A percentile compares a stretch with the other conserved stretches of the same genome.
These are phyloP conservation scores for Saccharomyces cerevisiae DNA, from an alignment of 805 yeast genomes.

Conservation along the genomic window DNA sequence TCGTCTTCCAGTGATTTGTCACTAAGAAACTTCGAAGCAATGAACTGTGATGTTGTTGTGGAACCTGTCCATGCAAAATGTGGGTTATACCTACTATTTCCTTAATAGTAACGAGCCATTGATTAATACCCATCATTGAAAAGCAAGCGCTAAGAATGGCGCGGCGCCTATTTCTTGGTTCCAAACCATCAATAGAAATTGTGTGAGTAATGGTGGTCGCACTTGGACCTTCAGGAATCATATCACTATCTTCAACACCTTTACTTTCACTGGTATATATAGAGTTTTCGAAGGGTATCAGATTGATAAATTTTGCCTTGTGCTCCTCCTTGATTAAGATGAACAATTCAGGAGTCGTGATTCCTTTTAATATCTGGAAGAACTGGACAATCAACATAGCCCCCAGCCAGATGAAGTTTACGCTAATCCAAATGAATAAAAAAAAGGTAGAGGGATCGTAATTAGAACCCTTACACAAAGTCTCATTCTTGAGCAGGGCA, in stretches of 20 bases:
- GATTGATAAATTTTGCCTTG: neutral
- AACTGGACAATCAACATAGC: constrained; percentile 60
- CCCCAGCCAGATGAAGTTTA: constrained; percentile 69
- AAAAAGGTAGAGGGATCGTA: constrained; percentile 49
- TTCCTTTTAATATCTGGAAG: constrained; percentile 67
- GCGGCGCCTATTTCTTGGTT: neutral
- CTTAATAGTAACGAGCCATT: constrained; percentile 34
- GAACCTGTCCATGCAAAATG: constrained; percentile 1
- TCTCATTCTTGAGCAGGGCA: constrained; percentile 43
- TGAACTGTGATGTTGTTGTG: neutral
- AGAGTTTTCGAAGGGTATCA: neutral
- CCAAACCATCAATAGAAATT: neutral
- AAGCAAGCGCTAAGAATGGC: constrained; percentile 10
- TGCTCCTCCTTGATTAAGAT: constrained; percentile 26
- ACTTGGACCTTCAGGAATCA: neutral
- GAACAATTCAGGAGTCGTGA: constrained; percentile 72
- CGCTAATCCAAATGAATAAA: constrained; percentile 47
- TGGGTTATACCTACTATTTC: constrained; percentile 28
- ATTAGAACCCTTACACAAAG: constrained; percentile 51
- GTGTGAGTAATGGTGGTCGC: constrained; percentile 1
- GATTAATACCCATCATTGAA: constrained; percentile 38
- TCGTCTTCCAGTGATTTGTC: constrained; percentile 48
- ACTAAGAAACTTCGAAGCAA: neutral
- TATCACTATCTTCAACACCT: neutral
- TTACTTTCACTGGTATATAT: neutral